These are phyloP conservation scores for Phoma herbarum DNA, from an alignment of 2,329 filamentous ascomycete species.

Conservation along the genomic window DNA sequence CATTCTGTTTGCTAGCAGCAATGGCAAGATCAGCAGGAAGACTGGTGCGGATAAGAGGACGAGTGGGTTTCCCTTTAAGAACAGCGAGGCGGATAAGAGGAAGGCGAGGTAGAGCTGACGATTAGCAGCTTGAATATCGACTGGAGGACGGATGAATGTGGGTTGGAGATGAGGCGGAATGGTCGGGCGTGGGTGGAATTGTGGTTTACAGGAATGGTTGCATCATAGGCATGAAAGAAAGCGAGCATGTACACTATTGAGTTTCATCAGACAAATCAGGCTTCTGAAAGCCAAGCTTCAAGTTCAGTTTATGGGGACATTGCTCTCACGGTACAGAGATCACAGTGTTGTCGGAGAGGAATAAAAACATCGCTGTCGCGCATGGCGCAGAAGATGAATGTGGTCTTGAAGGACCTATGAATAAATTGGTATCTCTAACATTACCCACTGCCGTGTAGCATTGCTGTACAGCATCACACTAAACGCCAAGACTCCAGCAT, in stretches of 20 bases:
- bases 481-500: background rate
- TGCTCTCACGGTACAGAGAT: too few relatives aligned
- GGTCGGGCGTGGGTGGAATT: background rate
- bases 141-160: background rate
- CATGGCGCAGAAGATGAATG: too few relatives aligned
- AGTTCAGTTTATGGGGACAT: too few relatives aligned
- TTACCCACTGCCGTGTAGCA: background rate
- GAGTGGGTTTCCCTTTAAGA: conserved; percentile 71
- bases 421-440: background rate
- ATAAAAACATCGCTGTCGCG: too few relatives aligned
- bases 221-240: background rate
- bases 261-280: background rate
- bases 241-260: background rate
- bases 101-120: conserved; percentile 43
- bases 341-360: too few relatives aligned
- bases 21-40: conserved; percentile 66
- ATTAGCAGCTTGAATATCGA: background rate
- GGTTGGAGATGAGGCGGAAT: background rate
- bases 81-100: conserved; percentile 64
- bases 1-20: conserved; percentile 64
- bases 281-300: too few relatives aligned
- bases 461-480: too few relatives aligned
- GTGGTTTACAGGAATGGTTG: too few relatives aligned
- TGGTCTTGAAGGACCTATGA: background rate
- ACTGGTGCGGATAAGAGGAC: conserved; percentile 74